A percentile compares a stretch with the other conserved stretches of the same genome.
Conservation (phyloP, 1,284 basidiomycete species). For the Mrakiaceae sp. region DNA sequence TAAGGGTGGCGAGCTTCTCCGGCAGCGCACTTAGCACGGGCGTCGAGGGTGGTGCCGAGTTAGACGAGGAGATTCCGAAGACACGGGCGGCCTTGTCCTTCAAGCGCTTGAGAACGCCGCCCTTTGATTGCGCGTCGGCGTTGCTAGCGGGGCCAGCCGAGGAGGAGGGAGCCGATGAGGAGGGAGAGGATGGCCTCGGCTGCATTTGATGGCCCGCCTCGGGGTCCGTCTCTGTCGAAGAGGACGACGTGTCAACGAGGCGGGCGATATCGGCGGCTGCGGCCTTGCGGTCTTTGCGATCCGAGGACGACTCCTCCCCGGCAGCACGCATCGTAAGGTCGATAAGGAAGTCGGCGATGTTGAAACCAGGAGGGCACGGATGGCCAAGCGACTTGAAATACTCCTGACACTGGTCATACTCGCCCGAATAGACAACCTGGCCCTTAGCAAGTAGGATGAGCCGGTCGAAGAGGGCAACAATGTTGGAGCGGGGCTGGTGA, state of each 20-base stretch:
- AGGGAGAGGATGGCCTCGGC: neutral
- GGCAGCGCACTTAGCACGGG: slow-evolving; percentile 40
- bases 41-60: slow-evolving; percentile 35
- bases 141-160: neutral
- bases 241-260: slow-evolving; percentile 1
- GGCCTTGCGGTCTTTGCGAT: slow-evolving; percentile 1
- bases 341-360: slow-evolving; percentile 90
- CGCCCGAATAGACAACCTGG: slow-evolving; percentile 70
- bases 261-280: neutral
- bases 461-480: slow-evolving; percentile 89
- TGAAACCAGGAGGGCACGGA: slow-evolving; percentile 87
- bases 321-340: slow-evolving; percentile 73
- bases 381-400: slow-evolving; percentile 72
- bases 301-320: slow-evolving; percentile 26
- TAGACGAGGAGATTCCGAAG: slow-evolving; percentile 40
- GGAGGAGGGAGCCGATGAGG: neutral
- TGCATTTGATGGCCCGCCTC: slow-evolving; percentile 3
- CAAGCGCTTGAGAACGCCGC: slow-evolving; percentile 37
- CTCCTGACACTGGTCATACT: slow-evolving; percentile 56
- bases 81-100: slow-evolving; percentile 58
- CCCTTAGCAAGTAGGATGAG: slow-evolving; percentile 75
- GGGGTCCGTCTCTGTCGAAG: slow-evolving; percentile 5
- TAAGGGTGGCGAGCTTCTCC: slow-evolving; percentile 60
- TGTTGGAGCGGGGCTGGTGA: slow-evolving; percentile 96
- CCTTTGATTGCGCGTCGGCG: neutral